Base-by-base conservation (phyloP, 2,329 filamentous ascomycete genomes). In the Penicillium brevicompactum region DNA sequence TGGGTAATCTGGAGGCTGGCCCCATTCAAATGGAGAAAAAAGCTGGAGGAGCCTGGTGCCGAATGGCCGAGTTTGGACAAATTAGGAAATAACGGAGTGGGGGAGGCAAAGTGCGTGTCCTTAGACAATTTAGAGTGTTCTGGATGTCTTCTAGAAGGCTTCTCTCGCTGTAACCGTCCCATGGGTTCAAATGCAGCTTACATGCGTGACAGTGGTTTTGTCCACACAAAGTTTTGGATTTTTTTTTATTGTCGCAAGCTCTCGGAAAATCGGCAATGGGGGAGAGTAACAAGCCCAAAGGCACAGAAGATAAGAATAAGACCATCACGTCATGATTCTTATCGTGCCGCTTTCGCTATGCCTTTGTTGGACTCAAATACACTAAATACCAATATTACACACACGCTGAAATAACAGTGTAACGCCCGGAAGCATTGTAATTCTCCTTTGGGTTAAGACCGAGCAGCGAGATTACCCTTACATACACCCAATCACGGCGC, bases 141-240 rank as follows among this genome's bases (percentile, higher is more conserved):
- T 67, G 58, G 68, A 68, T 51, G 64, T 68, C 60, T 72, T 72
- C 70, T 71, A 71, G 70, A 72, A 72, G 62, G 45, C 54, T 64
- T 63, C 55, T 47, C 56, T 55, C 22, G 34, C 24, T 5, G 44
- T 24, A 41, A 41, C 38, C 38, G 51, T 61, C 55, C 64, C 59
- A 59, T 60, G 61, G 60, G 37, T 56, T 41, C 18, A 2, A 59
- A 60, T 60, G 63, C 63, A 60, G 38, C 34, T 53, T 44, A 48
- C 46, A 37, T 49, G 37, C 34, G 30, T 48, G 16, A 38, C 10
- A 21, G 49, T 43, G n/a, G 18, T 44, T 21, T 32, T 42, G 24
- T 46, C 32, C 31, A 38, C 24, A 6, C 18, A 34, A 44, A 21
- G 21, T 44, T 44, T 6, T 44, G 4, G 1, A 31, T 34, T 16